Conservation (phyloP, 1,284 basidiomycete genomes). For the Rhodotorula glutinis region DNA sequence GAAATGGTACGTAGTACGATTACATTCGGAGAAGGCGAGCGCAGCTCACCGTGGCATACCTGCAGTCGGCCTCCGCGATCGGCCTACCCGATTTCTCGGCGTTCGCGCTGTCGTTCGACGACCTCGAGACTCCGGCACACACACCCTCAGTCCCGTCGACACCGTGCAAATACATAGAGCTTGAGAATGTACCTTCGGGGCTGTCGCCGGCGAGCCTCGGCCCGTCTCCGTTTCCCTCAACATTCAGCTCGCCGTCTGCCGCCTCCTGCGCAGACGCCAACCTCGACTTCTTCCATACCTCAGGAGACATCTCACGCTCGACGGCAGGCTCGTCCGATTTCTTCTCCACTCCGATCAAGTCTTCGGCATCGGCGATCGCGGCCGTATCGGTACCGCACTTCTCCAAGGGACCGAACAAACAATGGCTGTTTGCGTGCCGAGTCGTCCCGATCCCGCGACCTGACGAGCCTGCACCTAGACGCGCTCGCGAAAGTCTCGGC, state of each 20-base stretch:
- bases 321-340: conserved; percentile 3
- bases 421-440: conserved; percentile 37
- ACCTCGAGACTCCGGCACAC: too few relatives aligned
- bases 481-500: conserved; percentile 13
- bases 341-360: neutral
- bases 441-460: conserved; percentile 29
- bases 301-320: neutral
- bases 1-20: too few relatives aligned
- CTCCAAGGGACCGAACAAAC: conserved; percentile 29
- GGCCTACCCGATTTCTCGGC: too few relatives aligned
- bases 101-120: too few relatives aligned
- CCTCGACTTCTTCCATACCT: neutral
- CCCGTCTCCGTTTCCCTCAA: neutral
- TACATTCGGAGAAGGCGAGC: too few relatives aligned
- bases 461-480: neutral
- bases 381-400: conserved; percentile 37
- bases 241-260: neutral
- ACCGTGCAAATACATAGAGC: too few relatives aligned
- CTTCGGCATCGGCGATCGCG: conserved; percentile 24
- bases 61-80: too few relatives aligned
- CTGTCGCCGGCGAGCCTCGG: neutral
- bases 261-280: neutral
- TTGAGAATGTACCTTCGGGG: too few relatives aligned
- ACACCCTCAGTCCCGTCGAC: too few relatives aligned
- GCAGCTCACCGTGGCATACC: too few relatives aligned